Base-by-base conservation (phyloP, 129 eudicot genomes). In the Flaveria ramosissima region DNA sequence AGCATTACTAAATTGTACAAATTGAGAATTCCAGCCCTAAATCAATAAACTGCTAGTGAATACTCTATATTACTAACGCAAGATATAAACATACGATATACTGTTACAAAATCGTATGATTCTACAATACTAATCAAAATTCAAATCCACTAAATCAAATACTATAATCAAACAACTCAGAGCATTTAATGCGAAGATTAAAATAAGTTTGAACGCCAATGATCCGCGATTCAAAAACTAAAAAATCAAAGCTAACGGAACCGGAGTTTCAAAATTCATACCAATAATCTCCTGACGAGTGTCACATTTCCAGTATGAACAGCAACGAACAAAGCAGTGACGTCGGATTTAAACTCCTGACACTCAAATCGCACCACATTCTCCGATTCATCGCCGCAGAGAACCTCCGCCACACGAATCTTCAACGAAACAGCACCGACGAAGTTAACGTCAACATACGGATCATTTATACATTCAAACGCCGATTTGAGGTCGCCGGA, bases 251-350 rank as follows among this genome's bases (percentile, higher is more conserved):
- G 47, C 11, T 46, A 39, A 45, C n/a, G 8, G 8, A 42, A 72
- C 48, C 77, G 16, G 36, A 61, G 62, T 47, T 63, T 19, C 26
- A 19, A 62, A 52, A 16, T 11, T 45, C 60, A 45, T 90, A 94
- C 98, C 93, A 94, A 97, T 59, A 94, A 70, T 61, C 82, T 83
- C 55, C 88, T 80, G 1, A 89, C 88, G 69, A 94, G 89, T 32
- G 84, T 43, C 42, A 75, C 72, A 78, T 89, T 84, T 68, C 97
- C 97, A 51, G 87, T 81, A 76, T 83, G 85, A 74, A 76, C 98
- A 50, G 98, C 98, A 45, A 91, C 77, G 77, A 94, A 94, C 83
- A 94, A 79, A 14, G 97, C 83, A 47, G 97, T 89, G 27, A 86
- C 97, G 27, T 94, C 98, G 26, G 92, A 80, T n/a, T 84, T 86